phyloP scores from a whole-genome alignment of 2,329 filamentous ascomycete genomes.

The Botrytis fragariae region DNA sequence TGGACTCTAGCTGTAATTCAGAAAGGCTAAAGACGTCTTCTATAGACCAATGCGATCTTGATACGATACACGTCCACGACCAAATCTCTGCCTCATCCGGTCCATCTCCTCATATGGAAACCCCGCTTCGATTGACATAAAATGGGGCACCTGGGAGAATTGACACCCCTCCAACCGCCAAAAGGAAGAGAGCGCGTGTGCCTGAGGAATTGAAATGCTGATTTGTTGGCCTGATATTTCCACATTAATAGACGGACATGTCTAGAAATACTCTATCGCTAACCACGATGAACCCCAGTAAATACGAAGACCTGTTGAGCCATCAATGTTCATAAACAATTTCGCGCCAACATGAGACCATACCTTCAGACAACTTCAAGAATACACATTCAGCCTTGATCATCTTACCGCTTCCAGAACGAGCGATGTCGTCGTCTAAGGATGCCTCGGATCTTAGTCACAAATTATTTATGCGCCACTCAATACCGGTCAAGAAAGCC shows the following conservation, averaged over 20 bases:
- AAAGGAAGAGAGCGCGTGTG: not conserved
- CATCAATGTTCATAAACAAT: not conserved
- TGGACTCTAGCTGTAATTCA: not conserved
- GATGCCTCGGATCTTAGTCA: not conserved
- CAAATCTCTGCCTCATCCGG: slow-evolving; percentile 3
- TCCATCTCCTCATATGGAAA: not conserved
- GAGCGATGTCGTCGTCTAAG: slow-evolving; percentile 2
- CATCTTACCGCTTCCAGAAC: not conserved
- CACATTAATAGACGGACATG: not conserved
- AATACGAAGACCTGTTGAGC: not conserved
- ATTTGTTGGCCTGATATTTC: not conserved
- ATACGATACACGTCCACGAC: not conserved
- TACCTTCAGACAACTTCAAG: not conserved
- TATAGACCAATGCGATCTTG: not conserved
- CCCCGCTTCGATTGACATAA: not conserved
- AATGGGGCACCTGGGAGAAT: not conserved
- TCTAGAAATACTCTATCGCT: not conserved
- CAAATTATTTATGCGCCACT: not conserved
- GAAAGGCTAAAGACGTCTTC: not conserved
- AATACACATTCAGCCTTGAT: not conserved
- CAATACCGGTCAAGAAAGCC: not conserved
- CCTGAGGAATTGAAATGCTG: not conserved
- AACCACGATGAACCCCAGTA: not conserved
- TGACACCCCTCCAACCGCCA: not conserved
- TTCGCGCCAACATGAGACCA: not conserved